phyloP scores from a whole-genome alignment of 352 stramenopile species.

The Halophytophthora polymorphica region DNA sequence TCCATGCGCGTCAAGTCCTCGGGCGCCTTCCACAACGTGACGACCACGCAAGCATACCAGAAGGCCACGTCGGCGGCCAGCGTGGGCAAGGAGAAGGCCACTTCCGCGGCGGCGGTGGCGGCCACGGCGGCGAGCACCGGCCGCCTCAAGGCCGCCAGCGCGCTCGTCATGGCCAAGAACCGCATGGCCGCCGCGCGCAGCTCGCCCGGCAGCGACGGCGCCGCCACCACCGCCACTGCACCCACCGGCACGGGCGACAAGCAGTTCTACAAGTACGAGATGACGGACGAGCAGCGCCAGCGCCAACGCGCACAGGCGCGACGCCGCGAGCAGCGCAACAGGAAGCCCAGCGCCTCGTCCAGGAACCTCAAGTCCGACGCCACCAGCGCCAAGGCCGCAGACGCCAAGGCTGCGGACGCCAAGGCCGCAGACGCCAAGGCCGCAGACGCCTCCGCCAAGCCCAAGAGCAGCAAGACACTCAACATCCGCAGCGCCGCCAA shows the following conservation, averaged over 20 bases:
- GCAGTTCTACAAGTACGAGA: slow-evolving; percentile 81
- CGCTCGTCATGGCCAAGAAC: slow-evolving; percentile 62
- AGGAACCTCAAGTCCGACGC: slow-evolving; percentile 10
- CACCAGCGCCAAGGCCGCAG: slow-evolving; percentile 5
- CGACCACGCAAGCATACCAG: slow-evolving; percentile 59
- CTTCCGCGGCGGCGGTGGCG: slow-evolving; percentile 36
- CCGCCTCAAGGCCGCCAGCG: slow-evolving; percentile 49
- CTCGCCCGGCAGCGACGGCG: slow-evolving; percentile 14
- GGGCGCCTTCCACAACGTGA: slow-evolving; percentile 59
- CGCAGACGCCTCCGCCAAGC: slow-evolving; percentile 13
- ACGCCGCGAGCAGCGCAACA: slow-evolving; percentile 64
- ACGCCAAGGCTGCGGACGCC: background rate
- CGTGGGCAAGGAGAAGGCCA: slow-evolving; percentile 58
- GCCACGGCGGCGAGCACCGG: slow-evolving; percentile 44
- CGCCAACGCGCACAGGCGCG: slow-evolving; percentile 64
- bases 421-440: slow-evolving; percentile 11
- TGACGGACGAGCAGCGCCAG: slow-evolving; percentile 76
- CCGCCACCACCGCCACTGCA: slow-evolving; percentile 31
- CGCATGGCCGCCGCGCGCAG: slow-evolving; percentile 29
- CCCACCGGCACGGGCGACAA: too few relatives aligned
- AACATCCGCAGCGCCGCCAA: slow-evolving; percentile 13
- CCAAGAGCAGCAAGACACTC: slow-evolving; percentile 21
- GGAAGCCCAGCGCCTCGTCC: slow-evolving; percentile 7
- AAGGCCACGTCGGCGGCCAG: slow-evolving; percentile 42
- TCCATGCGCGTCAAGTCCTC: slow-evolving; percentile 63